Conservation (phyloP, 768 basidiomycete species). For the Termitomyces sp. region DNA sequence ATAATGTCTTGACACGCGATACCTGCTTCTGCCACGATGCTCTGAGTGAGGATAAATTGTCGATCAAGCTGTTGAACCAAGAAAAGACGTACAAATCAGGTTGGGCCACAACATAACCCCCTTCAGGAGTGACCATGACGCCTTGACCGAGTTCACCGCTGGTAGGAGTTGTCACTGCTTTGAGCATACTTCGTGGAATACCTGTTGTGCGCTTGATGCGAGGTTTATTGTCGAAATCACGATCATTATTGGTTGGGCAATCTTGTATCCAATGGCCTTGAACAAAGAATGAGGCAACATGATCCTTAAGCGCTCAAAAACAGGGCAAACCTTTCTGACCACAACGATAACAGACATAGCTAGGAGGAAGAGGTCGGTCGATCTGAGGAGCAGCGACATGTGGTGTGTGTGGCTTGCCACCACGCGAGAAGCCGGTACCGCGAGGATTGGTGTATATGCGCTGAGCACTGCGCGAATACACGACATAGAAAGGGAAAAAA, state of each 20-base stretch:
- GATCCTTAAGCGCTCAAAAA: background rate
- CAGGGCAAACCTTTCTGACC: slow-evolving; percentile 81
- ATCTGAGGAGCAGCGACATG: slow-evolving; percentile 45
- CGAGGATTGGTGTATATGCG: slow-evolving; percentile 64
- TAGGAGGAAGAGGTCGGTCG: slow-evolving; percentile 82
- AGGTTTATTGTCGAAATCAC: slow-evolving; percentile 89
- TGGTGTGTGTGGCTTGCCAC: slow-evolving; percentile 51
- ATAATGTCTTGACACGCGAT: slow-evolving; percentile 70
- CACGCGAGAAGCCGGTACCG: slow-evolving; percentile 56
- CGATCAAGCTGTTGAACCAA: background rate
- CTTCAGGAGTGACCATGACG: slow-evolving; percentile 98
- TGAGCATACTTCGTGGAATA: slow-evolving; percentile 96
- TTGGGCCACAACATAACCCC: slow-evolving; percentile 95
- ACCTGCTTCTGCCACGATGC: slow-evolving; percentile 95
- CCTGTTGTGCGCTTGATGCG: slow-evolving; percentile 98
- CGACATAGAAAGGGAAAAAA: slow-evolving; percentile 18
- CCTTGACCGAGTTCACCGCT: slow-evolving; percentile 69
- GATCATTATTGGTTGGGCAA: slow-evolving; percentile 95
- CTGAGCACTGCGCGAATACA: slow-evolving; percentile 48
- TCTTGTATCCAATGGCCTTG: slow-evolving; percentile 99
- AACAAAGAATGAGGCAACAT: slow-evolving; percentile 8
- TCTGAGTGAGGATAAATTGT: slow-evolving; percentile 30
- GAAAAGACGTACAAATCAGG: slow-evolving; percentile 78
- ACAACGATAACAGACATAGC: slow-evolving; percentile 98
- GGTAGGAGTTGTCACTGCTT: slow-evolving; percentile 87